Evolutionary conservation across 768 basidiomycete species (phyloP), one percentile per base, ranked within the genome.

Genomic region (Mycena chlorophos): DNA sequence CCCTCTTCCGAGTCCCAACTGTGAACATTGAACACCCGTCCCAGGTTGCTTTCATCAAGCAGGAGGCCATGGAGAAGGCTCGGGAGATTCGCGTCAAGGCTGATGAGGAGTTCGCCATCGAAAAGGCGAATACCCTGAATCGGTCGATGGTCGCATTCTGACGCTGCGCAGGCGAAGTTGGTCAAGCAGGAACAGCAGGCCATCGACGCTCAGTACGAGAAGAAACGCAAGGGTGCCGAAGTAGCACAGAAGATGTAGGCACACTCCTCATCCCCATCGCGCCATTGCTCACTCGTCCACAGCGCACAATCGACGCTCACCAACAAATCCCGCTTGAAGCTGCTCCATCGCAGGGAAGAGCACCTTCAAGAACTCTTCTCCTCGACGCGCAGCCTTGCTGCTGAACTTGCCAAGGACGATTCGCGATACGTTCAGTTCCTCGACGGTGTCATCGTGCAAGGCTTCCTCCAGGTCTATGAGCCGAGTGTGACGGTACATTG

Each of bases 21-120:
- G 38, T 38, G 49, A 8, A 30, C 25, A 34, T 39, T 34, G 56
- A 57, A 39, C 25, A 17, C 29, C 34, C 38, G 3, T 54, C 56
- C 28, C 69, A 96, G 95, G 92, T 96, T 45, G 88, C 93, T 51
- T 98, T 98, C 80, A 98, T 98, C 82, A 96, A 92, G 75, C 97
- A 98, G 69, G 97, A 99, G 73, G 96, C 96, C 3, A 72, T 91
- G 61, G 96, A 99, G 78, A 99, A 99, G 75, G 95, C 94, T 1
- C 80, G 97, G 6, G 97, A 99, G 75, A 94, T 99, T 58, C 88
- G 83, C 61, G 93, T 98, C 57, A 99, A 99, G 72, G 96, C 97
- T 0, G 94, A 99, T 59, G 95, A 98, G 71, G 96, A 99, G 75
- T 98, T 98, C 68, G 90, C 96, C 19, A 98, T 99, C 63, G 97